Evolutionary conservation across 495 filamentous ascomycete species (phyloP).

Genomic region (Hapsidospora chrysogenum): DNA sequence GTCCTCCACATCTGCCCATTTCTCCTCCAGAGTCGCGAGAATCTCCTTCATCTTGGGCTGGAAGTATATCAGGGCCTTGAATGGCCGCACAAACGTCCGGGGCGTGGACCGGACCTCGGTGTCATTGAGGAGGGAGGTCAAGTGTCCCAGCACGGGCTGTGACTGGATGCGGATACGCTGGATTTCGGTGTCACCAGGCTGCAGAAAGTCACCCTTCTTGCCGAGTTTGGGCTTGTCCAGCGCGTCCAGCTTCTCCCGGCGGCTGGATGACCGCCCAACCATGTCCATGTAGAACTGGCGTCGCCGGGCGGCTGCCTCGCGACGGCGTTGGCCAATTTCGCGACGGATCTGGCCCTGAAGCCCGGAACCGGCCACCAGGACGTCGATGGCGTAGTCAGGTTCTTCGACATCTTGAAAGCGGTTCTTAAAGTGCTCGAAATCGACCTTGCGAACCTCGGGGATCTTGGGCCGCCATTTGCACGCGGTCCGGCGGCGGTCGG

Average conservation of each 20-base stretch:
- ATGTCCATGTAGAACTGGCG: constrained; percentile 9
- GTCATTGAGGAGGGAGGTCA: constrained; percentile 11
- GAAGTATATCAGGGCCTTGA: constrained; percentile 20
- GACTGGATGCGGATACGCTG: constrained; percentile 24
- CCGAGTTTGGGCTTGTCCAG: not conserved
- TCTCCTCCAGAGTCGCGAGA: constrained; percentile 17
- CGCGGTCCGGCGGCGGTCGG: constrained; percentile 11
- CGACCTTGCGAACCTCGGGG: constrained; percentile 9
- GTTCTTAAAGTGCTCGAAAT: constrained; percentile 6
- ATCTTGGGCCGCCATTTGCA: constrained; percentile 17
- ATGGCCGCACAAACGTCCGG: constrained; percentile 20
- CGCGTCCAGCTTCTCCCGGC: not conserved
- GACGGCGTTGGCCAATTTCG: constrained; percentile 10
- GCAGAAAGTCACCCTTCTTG: not conserved
- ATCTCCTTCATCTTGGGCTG: constrained; percentile 18
- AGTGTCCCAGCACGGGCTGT: constrained; percentile 13
- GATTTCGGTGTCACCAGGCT: constrained; percentile 12
- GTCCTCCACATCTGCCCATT: constrained; percentile 16
- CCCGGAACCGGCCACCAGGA: constrained; percentile 11
- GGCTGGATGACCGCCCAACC: not conserved
- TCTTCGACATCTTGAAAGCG: constrained; percentile 12
- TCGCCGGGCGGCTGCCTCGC: constrained; percentile 10
- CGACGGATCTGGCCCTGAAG: constrained; percentile 14
- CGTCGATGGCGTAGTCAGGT: constrained; percentile 14
- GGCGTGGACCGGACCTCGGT: constrained; percentile 10